Base-by-base conservation (phyloP, 176 grass and related monocot species). In the Ensete ventricosum region DNA sequence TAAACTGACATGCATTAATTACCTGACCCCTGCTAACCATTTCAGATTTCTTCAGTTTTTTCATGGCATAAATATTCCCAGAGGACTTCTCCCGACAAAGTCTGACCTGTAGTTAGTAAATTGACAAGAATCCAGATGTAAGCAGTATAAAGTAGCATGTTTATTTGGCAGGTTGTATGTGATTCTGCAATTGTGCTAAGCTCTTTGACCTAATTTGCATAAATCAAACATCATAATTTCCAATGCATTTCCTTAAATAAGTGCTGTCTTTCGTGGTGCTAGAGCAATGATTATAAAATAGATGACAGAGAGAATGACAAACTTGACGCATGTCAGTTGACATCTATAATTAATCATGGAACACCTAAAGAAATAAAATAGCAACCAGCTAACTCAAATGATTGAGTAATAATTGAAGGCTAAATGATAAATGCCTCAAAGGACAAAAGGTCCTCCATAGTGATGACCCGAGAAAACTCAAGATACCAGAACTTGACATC, bases 31-130 rank as follows among this genome's bases (percentile, higher is more conserved):
- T 88, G 78, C 85, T 86, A 83, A 99, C 88, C 95, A 99, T 99
- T 78, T 99, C 95, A 63, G 95, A 94, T 71, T 98, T 98, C 86
- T 94, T 98, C 55, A 98, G 81, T 72, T 98, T 98, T 85, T 98
- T 98, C 95, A 98, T 98, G 83, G 95, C 95, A 85, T 89, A 98
- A 76, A 98, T 94, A 87, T 98, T 98, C 63, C 86, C 76, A 14
- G 90, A 84, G 9, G 95, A 82, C 78, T 94, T 98, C 54, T 98
- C 95, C 73, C 90, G 83, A 74, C 95, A 98, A 25, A 98, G 77
- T 77, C 80, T 87, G 77, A 98, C 95, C 95, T 98, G 82, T 80
- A 75, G n/a, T 67, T 78, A 64, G 81, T 26, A 74, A 80, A 66
- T 72, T 43, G 62, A 74, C 50, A 60, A 87, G 64, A 19, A 70